Conservation (phyloP, 306 rosid species). For the Cotoneaster glaucophyllus region DNA sequence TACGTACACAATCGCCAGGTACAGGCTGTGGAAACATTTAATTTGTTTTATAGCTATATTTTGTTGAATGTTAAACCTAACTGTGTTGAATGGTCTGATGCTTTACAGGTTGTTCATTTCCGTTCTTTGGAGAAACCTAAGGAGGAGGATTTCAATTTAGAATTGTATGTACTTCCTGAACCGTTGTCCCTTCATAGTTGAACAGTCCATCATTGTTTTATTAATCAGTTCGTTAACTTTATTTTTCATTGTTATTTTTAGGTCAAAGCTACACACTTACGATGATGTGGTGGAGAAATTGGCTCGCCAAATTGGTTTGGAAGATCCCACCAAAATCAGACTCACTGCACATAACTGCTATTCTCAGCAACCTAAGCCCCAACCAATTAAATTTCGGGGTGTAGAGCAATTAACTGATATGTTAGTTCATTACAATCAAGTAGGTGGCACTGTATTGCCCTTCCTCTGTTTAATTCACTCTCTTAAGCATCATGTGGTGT, state of each 20-base stretch:
- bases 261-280: constrained; percentile 58
- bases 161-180: constrained; percentile 53
- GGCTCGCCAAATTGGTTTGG: constrained; percentile 52
- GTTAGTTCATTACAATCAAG: constrained; percentile 78
- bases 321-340: constrained; percentile 75
- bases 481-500: background rate
- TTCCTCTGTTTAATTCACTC: background rate
- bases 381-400: constrained; percentile 72
- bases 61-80: background rate
- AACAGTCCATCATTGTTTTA: background rate
- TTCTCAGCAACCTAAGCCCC: constrained; percentile 87
- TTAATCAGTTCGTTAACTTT: background rate
- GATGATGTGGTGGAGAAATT: constrained; percentile 71
- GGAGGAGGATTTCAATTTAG: constrained; percentile 78
- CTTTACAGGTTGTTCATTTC: constrained; percentile 74
- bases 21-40: background rate
- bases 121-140: constrained; percentile 83
- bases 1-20: constrained; percentile 96
- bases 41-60: background rate
- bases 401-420: constrained; percentile 70
- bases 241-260: constrained; percentile 9
- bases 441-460: constrained; percentile 15
- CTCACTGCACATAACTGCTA: constrained; percentile 88
- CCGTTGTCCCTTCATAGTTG: background rate
- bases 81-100: constrained; percentile 11